Evolutionary conservation across 2,329 filamentous ascomycete species (phyloP).

Genomic region (Alternaria novae-zelandiae): DNA sequence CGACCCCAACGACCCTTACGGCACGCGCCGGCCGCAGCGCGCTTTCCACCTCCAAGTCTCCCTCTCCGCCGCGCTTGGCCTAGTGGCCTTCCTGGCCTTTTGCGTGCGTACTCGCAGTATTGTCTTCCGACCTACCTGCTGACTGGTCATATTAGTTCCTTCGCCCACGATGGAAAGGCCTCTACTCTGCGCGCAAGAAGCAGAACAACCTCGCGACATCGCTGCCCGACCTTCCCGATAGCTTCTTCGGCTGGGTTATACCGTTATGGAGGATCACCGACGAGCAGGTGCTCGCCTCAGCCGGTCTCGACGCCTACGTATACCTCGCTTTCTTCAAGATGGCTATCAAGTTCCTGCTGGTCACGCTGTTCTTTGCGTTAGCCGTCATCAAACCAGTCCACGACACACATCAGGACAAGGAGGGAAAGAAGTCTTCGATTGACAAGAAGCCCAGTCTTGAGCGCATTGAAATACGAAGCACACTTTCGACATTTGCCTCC

Average conservation of each 20-base stretch:
- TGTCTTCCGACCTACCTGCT: constrained; percentile 20
- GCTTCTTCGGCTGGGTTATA: constrained; percentile 92
- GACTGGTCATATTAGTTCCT: constrained; percentile 65
- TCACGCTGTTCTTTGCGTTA: constrained; percentile 82
- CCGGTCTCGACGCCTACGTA: constrained; percentile 94
- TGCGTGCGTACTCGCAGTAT: constrained; percentile 62
- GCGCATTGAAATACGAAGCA: constrained; percentile 29
- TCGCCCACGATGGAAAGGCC: constrained; percentile 86
- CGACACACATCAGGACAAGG: constrained; percentile 60
- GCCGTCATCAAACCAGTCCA: constrained; percentile 87
- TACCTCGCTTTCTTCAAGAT: constrained; percentile 97
- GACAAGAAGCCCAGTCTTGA: constrained; percentile 17
- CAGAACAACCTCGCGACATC: constrained; percentile 68
- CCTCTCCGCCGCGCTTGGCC: constrained; percentile 73
- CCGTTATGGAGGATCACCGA: constrained; percentile 84
- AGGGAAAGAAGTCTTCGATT: constrained; percentile 37
- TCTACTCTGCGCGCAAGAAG: constrained; percentile 89
- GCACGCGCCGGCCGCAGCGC: constrained; percentile 45
- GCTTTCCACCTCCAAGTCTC: constrained; percentile 68
- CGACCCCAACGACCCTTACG: constrained; percentile 36
- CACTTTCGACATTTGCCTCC: constrained; percentile 25
- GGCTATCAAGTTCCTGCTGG: constrained; percentile 80
- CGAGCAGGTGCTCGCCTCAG: constrained; percentile 85
- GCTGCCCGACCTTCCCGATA: constrained; percentile 81
- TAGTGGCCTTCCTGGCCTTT: constrained; percentile 75